phyloP scores from a whole-genome alignment of 2,329 filamentous ascomycete species.

The Thelonectria rubi region DNA sequence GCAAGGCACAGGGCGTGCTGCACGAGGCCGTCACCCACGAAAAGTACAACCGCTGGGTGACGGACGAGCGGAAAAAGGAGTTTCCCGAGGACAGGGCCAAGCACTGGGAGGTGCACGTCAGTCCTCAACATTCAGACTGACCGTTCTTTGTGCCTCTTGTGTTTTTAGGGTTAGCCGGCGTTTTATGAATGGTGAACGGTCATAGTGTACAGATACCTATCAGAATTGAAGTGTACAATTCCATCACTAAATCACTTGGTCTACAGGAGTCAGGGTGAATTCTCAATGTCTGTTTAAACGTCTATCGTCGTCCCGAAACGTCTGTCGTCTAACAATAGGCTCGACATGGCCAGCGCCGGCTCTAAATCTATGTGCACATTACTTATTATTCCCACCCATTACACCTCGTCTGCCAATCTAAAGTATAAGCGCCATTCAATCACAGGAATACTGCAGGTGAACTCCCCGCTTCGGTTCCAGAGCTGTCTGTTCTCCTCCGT shows the following conservation, averaged over 20 bases:
- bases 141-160: neutral
- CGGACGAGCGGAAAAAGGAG: slow-evolving; percentile 42
- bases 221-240: slow-evolving; percentile 24
- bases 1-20: slow-evolving; percentile 58
- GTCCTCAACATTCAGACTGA: slow-evolving; percentile 34
- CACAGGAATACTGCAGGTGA: slow-evolving; percentile 47
- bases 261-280: neutral
- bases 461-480: slow-evolving; percentile 38
- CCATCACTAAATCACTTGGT: neutral
- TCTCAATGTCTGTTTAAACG: slow-evolving; percentile 12
- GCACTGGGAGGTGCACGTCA: slow-evolving; percentile 56
- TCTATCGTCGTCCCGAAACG: too few relatives aligned
- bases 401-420: neutral
- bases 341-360: neutral
- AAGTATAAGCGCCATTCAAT: neutral
- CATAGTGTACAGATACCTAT: slow-evolving; percentile 19
- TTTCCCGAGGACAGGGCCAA: slow-evolving; percentile 47
- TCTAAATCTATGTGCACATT: slow-evolving; percentile 1
- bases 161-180: slow-evolving; percentile 20
- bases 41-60: slow-evolving; percentile 53
- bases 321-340: neutral
- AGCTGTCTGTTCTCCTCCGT: slow-evolving; percentile 50
- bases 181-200: slow-evolving; percentile 7
- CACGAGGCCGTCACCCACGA: slow-evolving; percentile 57
- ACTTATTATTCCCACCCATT: neutral